These are phyloP conservation scores for Ogataea degrootiae DNA, from an alignment of 805 yeast species.

Conservation along the genomic window DNA sequence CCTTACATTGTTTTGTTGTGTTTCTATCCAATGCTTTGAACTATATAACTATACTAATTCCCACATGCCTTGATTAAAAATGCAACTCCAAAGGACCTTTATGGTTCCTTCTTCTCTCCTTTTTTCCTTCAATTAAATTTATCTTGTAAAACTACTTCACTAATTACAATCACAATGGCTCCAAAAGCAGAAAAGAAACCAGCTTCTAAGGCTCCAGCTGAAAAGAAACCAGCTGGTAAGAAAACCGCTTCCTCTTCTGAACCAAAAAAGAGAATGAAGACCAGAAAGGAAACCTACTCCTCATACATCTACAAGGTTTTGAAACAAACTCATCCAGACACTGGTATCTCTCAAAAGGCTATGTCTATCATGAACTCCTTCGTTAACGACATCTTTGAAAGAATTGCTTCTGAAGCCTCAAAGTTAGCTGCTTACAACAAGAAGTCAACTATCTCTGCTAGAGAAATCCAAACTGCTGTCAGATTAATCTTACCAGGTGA, in stretches of 20 bases:
- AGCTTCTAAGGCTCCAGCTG: conserved; percentile 98
- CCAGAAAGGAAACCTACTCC: conserved; percentile 97
- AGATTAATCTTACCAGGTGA: conserved; percentile 98
- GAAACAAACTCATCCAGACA: conserved; percentile 98
- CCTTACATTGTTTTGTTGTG: background rate
- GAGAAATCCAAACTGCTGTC: conserved; percentile 98
- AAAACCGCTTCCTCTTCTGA: conserved; percentile 81
- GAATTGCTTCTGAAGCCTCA: conserved; percentile 97
- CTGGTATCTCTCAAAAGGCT: conserved; percentile 98
- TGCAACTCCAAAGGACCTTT: background rate
- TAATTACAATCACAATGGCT: conserved; percentile 44
- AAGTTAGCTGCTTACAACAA: conserved; percentile 98
- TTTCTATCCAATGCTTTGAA: background rate
- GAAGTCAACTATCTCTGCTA: conserved; percentile 95
- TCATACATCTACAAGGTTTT: conserved; percentile 97
- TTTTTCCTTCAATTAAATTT: background rate
- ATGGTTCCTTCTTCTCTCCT: background rate
- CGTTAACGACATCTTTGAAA: conserved; percentile 96
- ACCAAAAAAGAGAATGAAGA: conserved; percentile 87
- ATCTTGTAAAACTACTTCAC: background rate
- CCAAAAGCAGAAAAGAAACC: conserved; percentile 59
- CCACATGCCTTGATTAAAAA: background rate
- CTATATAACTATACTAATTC: background rate
- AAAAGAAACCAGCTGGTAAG: conserved; percentile 88
- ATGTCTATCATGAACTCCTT: conserved; percentile 99